Conservation (phyloP, 2,329 filamentous ascomycete species). For the Aureobasidium zeae region DNA sequence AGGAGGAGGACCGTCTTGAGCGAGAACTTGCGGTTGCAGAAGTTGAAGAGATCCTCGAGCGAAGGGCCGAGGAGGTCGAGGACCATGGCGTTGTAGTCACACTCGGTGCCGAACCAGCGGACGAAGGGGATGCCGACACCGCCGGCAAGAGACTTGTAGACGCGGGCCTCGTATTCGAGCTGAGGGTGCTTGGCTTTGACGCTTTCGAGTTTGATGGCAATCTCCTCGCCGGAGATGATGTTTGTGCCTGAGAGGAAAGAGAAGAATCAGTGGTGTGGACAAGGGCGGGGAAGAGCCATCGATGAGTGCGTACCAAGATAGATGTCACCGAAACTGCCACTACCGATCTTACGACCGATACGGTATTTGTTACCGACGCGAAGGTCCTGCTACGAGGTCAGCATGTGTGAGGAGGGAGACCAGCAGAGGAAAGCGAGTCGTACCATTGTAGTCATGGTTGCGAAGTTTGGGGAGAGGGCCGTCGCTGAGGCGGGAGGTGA, state of each 20-base stretch:
- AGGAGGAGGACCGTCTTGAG: conserved; percentile 95
- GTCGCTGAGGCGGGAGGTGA: conserved; percentile 20
- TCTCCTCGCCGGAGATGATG: conserved; percentile 98
- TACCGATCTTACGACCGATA: conserved; percentile 98
- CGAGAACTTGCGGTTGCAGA: conserved; percentile 99
- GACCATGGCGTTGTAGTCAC: conserved; percentile 99
- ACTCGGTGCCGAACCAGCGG: conserved; percentile 98
- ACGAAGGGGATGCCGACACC: conserved; percentile 98
- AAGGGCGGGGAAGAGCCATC: background rate
- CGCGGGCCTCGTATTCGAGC: conserved; percentile 95
- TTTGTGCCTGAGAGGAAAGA: conserved; percentile 65
- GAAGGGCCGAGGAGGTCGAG: conserved; percentile 91
- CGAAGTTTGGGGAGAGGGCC: conserved; percentile 4
- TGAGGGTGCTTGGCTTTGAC: conserved; percentile 99
- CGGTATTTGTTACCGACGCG: conserved; percentile 99
- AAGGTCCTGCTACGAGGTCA: conserved; percentile 63
- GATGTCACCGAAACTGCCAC: conserved; percentile 95
- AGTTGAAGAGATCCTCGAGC: conserved; percentile 98
- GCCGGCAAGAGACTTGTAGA: conserved; percentile 81
- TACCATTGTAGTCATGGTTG: conserved; percentile 56
- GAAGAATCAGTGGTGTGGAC: background rate
- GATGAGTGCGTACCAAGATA: conserved; percentile 58
- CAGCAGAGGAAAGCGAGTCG: conserved; percentile 18
- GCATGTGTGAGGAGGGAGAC: conserved; percentile 24
- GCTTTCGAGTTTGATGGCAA: conserved; percentile 98